Base-by-base conservation (phyloP, 305 asterid species). In the Fraxinus xanthoxyloides region DNA sequence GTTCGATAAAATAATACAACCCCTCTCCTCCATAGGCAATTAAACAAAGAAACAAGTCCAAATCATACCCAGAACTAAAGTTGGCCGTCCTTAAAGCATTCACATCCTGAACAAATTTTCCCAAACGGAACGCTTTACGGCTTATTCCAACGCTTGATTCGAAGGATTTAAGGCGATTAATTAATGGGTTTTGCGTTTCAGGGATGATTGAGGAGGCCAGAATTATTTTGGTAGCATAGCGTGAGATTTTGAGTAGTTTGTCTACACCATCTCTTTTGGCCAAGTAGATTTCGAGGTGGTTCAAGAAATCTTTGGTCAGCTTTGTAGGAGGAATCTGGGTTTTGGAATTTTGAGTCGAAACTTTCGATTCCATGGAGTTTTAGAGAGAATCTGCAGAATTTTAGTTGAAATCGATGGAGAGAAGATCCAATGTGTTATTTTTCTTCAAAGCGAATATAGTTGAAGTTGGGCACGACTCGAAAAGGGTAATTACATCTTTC, bases 201-300 rank as follows among this genome's bases (percentile, higher is more conserved):
- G 87, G 81, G 83, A 89, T 79, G 79, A 91, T 48, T 38, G 94
- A 88, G 54, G 97, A 85, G 77, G 97, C 89, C 81, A 95, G 81
- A 89, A 90, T 77, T 92, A 95, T 86, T 81, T 94, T 95, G 78
- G 97, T 75, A 77, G 98, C 95, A 86, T 95, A 95, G 84, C 98
- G 93, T 35, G 98, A 88, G 90, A 95, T 89, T 84, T 95, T 95
- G 38, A 95, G 81, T 46, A 95, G 88, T 32, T 95, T 95, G 88
- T 95, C 98, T 23, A 95, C 96, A 83, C 99, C 98, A 81, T 95
- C 98, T 13, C 99, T 92, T 85, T 93, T 95, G 84, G 97, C 85
- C 67, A 95, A 82, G 88, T 92, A 95, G 89, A 89, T 83, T 87
- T 95, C 99, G 72, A 95, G 92, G 85, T 89, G 97, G 80, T 89